These are phyloP conservation scores for Houttuynia cordata DNA, from an alignment of 164 flowering plant genomes.

Conservation along the genomic window DNA sequence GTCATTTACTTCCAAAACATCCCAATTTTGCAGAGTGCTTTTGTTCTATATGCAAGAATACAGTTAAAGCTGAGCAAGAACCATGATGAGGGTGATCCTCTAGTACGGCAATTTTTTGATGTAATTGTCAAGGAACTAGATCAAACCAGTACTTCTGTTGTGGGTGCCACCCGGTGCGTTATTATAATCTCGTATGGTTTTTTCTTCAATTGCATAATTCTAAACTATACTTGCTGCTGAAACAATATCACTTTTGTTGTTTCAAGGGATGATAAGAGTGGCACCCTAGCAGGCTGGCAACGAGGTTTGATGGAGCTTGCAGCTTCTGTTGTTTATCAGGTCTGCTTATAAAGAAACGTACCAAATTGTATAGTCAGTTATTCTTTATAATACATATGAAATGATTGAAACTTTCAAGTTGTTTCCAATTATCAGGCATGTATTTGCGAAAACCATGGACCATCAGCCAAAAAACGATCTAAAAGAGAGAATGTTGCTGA, in stretches of 20 bases:
- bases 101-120: slow-evolving; percentile 65
- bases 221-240: too few species aligned
- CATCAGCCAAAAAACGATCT: slow-evolving; percentile 41
- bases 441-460: slow-evolving; percentile 22
- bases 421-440: slow-evolving; percentile 44
- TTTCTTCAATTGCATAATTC: neutral
- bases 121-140: slow-evolving; percentile 70
- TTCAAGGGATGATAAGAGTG: slow-evolving; percentile 58
- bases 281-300: slow-evolving; percentile 35
- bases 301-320: slow-evolving; percentile 72
- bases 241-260: slow-evolving; percentile 12
- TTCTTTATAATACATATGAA: neutral
- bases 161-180: slow-evolving; percentile 32
- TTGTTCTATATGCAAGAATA: slow-evolving; percentile 57
- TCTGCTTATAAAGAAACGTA: slow-evolving; percentile 10
- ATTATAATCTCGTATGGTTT: neutral
- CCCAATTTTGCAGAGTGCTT: slow-evolving; percentile 44
- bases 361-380: too few species aligned
- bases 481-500: slow-evolving; percentile 48
- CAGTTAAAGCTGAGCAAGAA: slow-evolving; percentile 61
- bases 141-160: slow-evolving; percentile 30
- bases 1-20: neutral
- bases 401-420: neutral
- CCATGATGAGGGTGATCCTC: slow-evolving; percentile 33
- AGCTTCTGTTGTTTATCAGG: slow-evolving; percentile 70